Evolutionary conservation across 2,329 filamentous ascomycete genomes (phyloP).

Genomic region (Penicillium polonicum): DNA sequence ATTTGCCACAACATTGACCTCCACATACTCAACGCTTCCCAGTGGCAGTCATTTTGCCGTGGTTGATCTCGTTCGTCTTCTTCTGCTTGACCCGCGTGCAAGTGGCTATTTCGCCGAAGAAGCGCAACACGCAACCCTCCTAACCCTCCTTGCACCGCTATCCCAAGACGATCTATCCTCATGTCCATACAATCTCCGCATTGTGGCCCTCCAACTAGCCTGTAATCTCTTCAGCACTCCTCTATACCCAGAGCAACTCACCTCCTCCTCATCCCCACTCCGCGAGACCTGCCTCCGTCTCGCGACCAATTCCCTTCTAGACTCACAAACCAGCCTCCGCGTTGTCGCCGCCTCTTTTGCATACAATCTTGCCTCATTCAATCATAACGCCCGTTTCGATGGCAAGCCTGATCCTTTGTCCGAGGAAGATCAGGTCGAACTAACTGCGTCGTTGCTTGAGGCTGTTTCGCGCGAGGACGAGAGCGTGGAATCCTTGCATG

Average conservation of each 20-base stretch:
- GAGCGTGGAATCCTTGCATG: slow-evolving; percentile 68
- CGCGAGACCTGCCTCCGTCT: slow-evolving; percentile 64
- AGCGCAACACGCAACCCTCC: slow-evolving; percentile 60
- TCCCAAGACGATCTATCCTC: slow-evolving; percentile 48
- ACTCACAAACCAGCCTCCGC: slow-evolving; percentile 72
- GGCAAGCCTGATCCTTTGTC: slow-evolving; percentile 59
- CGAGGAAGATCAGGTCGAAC: slow-evolving; percentile 72
- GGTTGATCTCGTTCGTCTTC: slow-evolving; percentile 79
- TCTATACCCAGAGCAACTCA: slow-evolving; percentile 66
- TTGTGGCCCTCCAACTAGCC: slow-evolving; percentile 78
- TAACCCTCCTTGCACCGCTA: slow-evolving; percentile 55
- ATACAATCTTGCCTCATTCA: slow-evolving; percentile 74
- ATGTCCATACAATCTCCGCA: slow-evolving; percentile 76
- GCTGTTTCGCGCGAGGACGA: slow-evolving; percentile 58
- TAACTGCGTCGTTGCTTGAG: slow-evolving; percentile 78
- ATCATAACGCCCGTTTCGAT: slow-evolving; percentile 64
- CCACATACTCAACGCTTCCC: slow-evolving; percentile 57
- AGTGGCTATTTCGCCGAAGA: slow-evolving; percentile 84
- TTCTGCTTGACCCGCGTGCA: slow-evolving; percentile 73
- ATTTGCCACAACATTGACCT: slow-evolving; percentile 62
- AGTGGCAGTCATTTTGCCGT: slow-evolving; percentile 71
- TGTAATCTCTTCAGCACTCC: slow-evolving; percentile 84
- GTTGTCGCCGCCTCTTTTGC: slow-evolving; percentile 79
- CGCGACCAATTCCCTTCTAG: slow-evolving; percentile 74
- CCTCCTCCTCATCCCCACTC: slow-evolving; percentile 50